Percentiles rank a stretch among this genome's conserved stretches.
These are phyloP conservation scores for Eudorina sp. DNA, from an alignment of 139 green algal species.

Conservation along the genomic window DNA sequence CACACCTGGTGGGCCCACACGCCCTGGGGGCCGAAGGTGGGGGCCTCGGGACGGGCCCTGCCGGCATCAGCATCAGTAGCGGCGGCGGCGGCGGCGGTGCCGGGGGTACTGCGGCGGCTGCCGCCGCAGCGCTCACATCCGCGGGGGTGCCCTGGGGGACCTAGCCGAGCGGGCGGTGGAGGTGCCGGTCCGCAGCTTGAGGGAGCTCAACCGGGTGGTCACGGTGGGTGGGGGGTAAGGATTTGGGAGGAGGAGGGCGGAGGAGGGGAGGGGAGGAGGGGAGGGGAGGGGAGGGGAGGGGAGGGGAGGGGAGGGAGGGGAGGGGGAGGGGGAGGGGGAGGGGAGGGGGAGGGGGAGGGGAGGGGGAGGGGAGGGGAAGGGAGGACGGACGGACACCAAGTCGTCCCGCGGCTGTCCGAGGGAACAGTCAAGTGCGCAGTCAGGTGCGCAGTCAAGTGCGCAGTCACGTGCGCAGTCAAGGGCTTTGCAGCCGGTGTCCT, in stretches of 20 bases:
- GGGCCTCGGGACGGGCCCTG: neutral
- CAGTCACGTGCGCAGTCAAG: too few species aligned
- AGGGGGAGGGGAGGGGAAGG: too few species aligned
- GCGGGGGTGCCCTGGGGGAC: neutral
- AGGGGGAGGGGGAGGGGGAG: neutral
- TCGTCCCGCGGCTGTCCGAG: too few species aligned
- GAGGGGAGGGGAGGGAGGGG: neutral
- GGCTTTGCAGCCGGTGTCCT: too few species aligned
- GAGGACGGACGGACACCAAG: too few species aligned
- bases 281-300: neutral
- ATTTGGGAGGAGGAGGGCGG: neutral
- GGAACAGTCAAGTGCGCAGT: too few species aligned
- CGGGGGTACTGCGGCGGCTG: neutral
- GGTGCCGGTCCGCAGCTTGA: slow-evolving; percentile 1
- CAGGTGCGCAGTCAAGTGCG: too few species aligned
- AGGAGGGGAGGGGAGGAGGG: neutral
- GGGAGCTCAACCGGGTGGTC: slow-evolving; percentile 12
- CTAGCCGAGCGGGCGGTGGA: slow-evolving; percentile 26
- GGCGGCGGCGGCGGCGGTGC: neutral
- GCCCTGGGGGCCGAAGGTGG: neutral
- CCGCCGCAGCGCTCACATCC: neutral
- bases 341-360: too few species aligned
- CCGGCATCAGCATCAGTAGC: neutral
- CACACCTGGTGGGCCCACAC: neutral
- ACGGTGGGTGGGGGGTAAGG: slow-evolving; percentile 1